phyloP scores from a whole-genome alignment of 2,329 filamentous ascomycete genomes.

The Aschersonia sp. region DNA sequence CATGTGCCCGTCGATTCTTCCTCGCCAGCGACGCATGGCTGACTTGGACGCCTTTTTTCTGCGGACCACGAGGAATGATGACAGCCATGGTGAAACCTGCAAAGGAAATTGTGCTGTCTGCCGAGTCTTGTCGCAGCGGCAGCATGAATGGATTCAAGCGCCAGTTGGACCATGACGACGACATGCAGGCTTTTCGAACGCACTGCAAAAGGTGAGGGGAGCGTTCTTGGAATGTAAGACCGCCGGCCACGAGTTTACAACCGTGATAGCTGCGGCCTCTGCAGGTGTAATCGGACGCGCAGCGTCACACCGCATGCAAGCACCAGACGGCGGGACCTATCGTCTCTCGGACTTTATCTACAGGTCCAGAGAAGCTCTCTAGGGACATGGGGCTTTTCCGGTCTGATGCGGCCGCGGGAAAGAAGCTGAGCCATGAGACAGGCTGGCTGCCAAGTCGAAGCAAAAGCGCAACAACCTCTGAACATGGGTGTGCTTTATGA shows the following conservation, averaged over 20 bases:
- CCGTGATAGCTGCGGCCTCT: neutral
- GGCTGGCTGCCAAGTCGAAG: too few species aligned
- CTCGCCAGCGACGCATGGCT: too few species aligned
- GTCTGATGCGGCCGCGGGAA: too few species aligned
- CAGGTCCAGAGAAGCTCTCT: conserved; percentile 1
- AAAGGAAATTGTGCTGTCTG: neutral
- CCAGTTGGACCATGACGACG: neutral
- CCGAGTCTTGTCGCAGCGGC: too few species aligned
- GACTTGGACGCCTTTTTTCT: neutral
- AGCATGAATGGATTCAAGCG: too few species aligned
- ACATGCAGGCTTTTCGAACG: neutral
- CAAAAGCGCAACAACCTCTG: too few species aligned
- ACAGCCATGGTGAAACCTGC: neutral
- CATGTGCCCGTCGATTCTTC: too few species aligned
- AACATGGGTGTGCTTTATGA: too few species aligned
- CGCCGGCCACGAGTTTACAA: neutral
- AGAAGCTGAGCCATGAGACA: too few species aligned
- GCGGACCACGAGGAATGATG: neutral
- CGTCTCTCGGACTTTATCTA: conserved; percentile 2
- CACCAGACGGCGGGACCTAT: conserved; percentile 1
- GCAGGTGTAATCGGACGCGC: conserved; percentile 2
- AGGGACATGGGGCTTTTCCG: too few species aligned
- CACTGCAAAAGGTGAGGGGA: neutral
- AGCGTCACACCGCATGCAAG: conserved; percentile 3
- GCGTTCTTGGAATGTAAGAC: neutral